phyloP scores from a whole-genome alignment of 1,139 yeast genomes.

The Yamadazyma conglobata region DNA sequence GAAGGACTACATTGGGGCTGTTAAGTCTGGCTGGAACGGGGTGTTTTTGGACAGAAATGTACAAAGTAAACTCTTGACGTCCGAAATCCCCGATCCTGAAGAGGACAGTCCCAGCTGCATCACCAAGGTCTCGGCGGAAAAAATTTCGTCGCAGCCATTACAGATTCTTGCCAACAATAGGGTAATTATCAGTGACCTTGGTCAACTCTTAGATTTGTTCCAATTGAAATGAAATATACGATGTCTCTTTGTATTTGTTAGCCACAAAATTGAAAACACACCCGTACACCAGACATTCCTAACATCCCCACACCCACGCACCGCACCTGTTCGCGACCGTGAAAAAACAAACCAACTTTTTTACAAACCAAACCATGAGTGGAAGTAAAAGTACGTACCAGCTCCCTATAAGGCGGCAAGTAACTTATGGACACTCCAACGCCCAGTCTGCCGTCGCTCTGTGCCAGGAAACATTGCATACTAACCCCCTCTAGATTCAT shows the following conservation, averaged over 20 bases:
- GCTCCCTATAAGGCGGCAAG: too few relatives aligned
- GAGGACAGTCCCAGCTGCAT: slow-evolving; percentile 13
- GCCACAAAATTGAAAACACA: too few relatives aligned
- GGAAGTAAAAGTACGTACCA: too few relatives aligned
- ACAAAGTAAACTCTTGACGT: slow-evolving; percentile 16
- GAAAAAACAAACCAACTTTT: too few relatives aligned
- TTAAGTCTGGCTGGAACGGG: slow-evolving; percentile 60
- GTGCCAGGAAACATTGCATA: too few relatives aligned
- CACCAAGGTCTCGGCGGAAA: slow-evolving; percentile 7
- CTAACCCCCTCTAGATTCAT: slow-evolving; percentile 1
- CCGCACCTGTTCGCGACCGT: too few relatives aligned
- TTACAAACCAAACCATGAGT: too few relatives aligned
- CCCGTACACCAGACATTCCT: too few relatives aligned
- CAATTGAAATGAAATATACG: neutral
- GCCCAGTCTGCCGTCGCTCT: too few relatives aligned
- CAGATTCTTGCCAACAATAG: slow-evolving; percentile 35
- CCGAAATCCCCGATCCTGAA: slow-evolving; percentile 15
- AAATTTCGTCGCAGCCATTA: slow-evolving; percentile 9
- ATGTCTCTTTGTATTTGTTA: too few relatives aligned
- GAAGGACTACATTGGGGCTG: slow-evolving; percentile 53
- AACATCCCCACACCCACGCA: too few relatives aligned
- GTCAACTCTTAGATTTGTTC: slow-evolving; percentile 16
- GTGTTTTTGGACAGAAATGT: slow-evolving; percentile 46
- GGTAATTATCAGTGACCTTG: slow-evolving; percentile 28
- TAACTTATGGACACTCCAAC: too few relatives aligned